phyloP scores from a whole-genome alignment of 2,329 filamentous ascomycete species.

The Cordyceps cicadae region DNA sequence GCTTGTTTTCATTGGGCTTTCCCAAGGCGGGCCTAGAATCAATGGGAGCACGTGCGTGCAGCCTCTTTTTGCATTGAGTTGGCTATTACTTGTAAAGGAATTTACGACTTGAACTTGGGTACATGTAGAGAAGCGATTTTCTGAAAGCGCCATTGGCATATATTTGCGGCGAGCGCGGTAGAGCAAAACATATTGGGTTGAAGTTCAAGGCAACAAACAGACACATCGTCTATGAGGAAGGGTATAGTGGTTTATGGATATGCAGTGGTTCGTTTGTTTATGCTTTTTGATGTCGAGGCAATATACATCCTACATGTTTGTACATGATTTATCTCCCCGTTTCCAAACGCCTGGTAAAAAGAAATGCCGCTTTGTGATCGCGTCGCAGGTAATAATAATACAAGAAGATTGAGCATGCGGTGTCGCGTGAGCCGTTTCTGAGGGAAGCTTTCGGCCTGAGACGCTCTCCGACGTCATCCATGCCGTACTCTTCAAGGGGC shows the following conservation, averaged over 20 bases:
- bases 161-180: neutral
- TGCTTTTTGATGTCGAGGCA: neutral
- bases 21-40: no score
- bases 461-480: neutral
- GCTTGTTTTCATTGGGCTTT: neutral
- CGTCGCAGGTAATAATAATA: conserved; percentile 7
- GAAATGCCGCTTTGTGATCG: neutral
- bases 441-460: neutral
- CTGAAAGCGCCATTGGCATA: conserved; percentile 7
- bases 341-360: conserved; percentile 7
- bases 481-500: neutral
- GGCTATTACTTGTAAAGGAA: neutral
- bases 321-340: neutral
- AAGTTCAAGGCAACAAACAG: no score
- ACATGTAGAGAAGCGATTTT: conserved; percentile 3
- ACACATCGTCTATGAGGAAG: no score
- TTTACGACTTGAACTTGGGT: conserved; percentile 9
- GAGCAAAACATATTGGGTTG: neutral
- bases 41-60: neutral
- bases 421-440: neutral
- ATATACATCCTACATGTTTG: neutral
- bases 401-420: neutral
- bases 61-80: neutral
- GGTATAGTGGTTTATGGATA: neutral
- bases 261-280: neutral